A percentile compares a stretch with the other conserved stretches of the same genome.
phyloP scores from a whole-genome alignment of 441 rosid genomes.

The Viola pubescens region DNA sequence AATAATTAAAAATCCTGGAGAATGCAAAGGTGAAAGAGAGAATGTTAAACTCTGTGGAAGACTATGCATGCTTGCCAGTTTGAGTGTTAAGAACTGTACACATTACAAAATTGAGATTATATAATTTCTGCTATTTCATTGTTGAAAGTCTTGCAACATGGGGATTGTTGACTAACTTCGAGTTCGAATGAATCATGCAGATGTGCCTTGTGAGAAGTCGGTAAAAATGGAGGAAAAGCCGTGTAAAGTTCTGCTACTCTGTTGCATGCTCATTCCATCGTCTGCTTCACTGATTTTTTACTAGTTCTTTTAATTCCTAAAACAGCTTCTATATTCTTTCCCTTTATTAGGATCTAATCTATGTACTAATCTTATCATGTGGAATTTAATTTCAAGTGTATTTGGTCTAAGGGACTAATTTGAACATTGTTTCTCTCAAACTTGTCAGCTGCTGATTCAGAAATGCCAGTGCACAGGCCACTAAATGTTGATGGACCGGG shows the following conservation, averaged over 20 bases:
- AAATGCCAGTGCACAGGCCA: slow-evolving; percentile 28
- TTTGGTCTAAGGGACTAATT: not conserved
- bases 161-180: slow-evolving; percentile 10
- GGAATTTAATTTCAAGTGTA: not conserved
- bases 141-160: not conserved
- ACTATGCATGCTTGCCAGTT: not conserved
- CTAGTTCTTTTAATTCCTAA: not conserved
- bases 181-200: slow-evolving; percentile 28
- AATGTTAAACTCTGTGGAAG: too few relatives aligned
- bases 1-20: too few relatives aligned
- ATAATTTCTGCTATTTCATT: not conserved
- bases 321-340: too few relatives aligned
- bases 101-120: not conserved
- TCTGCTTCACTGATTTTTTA: not conserved
- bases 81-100: not conserved
- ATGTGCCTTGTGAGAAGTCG: slow-evolving; percentile 51
- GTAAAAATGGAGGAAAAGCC: slow-evolving; percentile 32
- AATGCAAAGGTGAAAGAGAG: too few relatives aligned
- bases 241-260: slow-evolving; percentile 25
- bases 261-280: not conserved
- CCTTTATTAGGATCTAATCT: not conserved
- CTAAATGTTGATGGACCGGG: slow-evolving; percentile 36
- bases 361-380: not conserved
- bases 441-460: slow-evolving; percentile 24
- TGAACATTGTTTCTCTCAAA: slow-evolving; percentile 5